A percentile compares a stretch with the other conserved stretches of the same genome.
Evolutionary conservation across 2,329 filamentous ascomycete genomes (phyloP).

Genomic region (Chrysoporthe puriensis): DNA sequence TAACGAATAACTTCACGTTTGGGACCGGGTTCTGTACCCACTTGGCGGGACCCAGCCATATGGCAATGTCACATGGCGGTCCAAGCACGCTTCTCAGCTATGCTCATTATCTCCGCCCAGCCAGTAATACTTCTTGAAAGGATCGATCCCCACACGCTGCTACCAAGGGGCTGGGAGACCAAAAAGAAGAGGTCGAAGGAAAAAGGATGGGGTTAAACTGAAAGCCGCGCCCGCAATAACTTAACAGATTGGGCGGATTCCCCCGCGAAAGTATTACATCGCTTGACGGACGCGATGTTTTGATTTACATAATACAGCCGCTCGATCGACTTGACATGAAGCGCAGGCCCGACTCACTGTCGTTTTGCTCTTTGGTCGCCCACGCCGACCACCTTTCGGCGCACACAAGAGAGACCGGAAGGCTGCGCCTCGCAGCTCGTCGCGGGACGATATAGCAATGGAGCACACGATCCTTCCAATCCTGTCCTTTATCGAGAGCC

Average conservation of each 20-base stretch:
- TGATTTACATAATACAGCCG: background rate
- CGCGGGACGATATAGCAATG: background rate
- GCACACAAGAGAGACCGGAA: background rate
- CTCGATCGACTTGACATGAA: background rate
- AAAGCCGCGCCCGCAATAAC: background rate
- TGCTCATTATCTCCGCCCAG: background rate
- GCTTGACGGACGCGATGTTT: background rate
- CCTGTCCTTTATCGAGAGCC: slow-evolving; percentile 33
- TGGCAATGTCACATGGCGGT: background rate
- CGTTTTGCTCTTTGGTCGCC: background rate
- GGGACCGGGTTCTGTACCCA: slow-evolving; percentile 1
- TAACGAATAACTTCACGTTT: background rate
- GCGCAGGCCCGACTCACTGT: background rate
- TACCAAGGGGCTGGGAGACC: background rate
- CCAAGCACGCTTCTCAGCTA: slow-evolving; percentile 1
- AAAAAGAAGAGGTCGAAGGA: background rate
- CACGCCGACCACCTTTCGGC: background rate
- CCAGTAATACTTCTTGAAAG: background rate
- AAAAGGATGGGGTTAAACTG: background rate
- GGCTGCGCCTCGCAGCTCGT: background rate
- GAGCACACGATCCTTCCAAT: slow-evolving; percentile 30
- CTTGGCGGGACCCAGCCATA: background rate
- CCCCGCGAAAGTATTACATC: background rate
- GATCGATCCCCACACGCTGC: background rate
- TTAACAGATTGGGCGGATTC: background rate